Conservation (phyloP, 2,329 filamentous ascomycete species). For the Ceratocystis papillata region DNA sequence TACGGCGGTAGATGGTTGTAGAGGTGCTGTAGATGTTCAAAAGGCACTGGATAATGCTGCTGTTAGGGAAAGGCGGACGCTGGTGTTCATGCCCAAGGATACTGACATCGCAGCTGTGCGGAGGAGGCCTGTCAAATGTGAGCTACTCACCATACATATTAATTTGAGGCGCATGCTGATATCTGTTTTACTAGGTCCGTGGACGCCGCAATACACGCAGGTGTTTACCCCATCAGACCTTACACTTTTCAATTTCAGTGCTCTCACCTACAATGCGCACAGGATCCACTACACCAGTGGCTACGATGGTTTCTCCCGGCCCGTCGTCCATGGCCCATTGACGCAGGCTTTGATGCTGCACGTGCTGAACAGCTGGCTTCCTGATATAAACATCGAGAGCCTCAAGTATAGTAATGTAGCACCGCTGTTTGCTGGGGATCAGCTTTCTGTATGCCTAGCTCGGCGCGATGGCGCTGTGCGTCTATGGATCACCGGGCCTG, state of each 20-base stretch:
- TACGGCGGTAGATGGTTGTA: constrained; percentile 28
- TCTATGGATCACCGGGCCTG: constrained; percentile 53
- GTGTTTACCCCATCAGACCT: constrained; percentile 54
- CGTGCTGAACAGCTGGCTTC: constrained; percentile 25
- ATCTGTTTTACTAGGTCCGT: constrained; percentile 7
- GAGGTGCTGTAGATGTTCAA: constrained; percentile 1
- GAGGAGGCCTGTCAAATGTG: constrained; percentile 29
- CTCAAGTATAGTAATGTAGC: constrained; percentile 73
- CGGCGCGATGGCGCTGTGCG: constrained; percentile 34
- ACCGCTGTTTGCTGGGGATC: constrained; percentile 65
- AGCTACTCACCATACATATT: constrained; percentile 13
- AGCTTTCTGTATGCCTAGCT: constrained; percentile 56
- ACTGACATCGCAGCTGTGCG: constrained; percentile 24
- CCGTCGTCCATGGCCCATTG: constrained; percentile 81
- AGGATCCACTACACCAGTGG: constrained; percentile 70
- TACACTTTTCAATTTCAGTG: constrained; percentile 82
- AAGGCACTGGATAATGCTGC: constrained; percentile 26
- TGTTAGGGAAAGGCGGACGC: constrained; percentile 40
- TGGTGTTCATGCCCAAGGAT: constrained; percentile 43
- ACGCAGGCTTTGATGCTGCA: constrained; percentile 64
- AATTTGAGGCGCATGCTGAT: background rate
- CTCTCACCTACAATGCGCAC: constrained; percentile 86
- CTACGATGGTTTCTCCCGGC: constrained; percentile 61
- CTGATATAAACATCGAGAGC: constrained; percentile 35
- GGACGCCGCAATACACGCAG: constrained; percentile 29